Percentiles rank a stretch among this genome's conserved stretches.
phyloP scores from a whole-genome alignment of 2,329 filamentous ascomycete species.

The Curvularia lunata region DNA sequence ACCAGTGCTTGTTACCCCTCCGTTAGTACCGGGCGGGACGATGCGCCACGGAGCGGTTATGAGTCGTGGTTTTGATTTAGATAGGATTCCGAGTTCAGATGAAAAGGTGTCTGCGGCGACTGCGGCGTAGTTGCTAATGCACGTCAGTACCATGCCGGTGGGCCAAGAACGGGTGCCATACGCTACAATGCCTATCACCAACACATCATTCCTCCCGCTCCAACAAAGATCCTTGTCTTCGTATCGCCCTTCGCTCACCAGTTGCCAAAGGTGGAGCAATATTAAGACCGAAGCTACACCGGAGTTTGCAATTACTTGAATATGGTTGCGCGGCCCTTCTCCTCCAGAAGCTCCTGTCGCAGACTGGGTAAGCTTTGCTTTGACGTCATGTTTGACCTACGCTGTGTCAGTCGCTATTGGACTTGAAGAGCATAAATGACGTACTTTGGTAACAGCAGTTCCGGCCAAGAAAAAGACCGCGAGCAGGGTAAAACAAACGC shows the following conservation, averaged over 20 bases:
- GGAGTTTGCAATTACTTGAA: conserved; percentile 92
- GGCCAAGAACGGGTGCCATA: conserved; percentile 29
- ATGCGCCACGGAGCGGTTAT: conserved; percentile 82
- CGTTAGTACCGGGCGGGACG: conserved; percentile 92
- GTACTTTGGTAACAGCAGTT: conserved; percentile 80
- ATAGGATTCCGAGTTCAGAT: conserved; percentile 92
- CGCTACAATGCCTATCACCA: conserved; percentile 58
- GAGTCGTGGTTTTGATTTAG: conserved; percentile 75
- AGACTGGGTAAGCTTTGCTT: conserved; percentile 79
- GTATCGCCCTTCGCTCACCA: conserved; percentile 48
- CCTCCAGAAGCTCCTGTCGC: conserved; percentile 75
- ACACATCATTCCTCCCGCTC: conserved; percentile 46
- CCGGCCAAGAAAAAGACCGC: conserved; percentile 86
- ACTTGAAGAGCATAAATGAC: neutral
- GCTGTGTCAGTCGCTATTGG: neutral
- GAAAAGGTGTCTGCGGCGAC: conserved; percentile 94
- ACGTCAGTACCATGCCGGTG: conserved; percentile 43
- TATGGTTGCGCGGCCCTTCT: conserved; percentile 80
- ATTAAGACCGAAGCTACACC: conserved; percentile 73
- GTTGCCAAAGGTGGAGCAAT: conserved; percentile 57
- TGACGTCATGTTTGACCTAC: conserved; percentile 85
- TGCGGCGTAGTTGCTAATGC: conserved; percentile 80
- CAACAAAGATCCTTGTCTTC: conserved; percentile 48
- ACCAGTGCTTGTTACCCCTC: conserved; percentile 81
- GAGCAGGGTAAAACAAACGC: conserved; percentile 84